Conservation (phyloP, 108 stramenopile species). For the Parietichytrium sp. region DNA sequence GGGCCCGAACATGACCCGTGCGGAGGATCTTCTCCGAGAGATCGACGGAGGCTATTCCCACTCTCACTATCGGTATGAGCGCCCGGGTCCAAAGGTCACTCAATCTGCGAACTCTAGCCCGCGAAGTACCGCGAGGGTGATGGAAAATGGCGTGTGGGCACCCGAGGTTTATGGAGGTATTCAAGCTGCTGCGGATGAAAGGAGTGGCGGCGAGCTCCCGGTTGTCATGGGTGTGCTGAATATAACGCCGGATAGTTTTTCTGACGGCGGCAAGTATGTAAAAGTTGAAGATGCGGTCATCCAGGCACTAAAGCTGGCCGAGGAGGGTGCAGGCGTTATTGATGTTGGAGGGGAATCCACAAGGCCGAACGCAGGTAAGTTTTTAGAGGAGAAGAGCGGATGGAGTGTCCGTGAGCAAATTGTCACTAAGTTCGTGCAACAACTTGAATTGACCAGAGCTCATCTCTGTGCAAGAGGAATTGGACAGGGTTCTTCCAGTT, state of each 20-base stretch:
- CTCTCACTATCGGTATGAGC: too few species aligned
- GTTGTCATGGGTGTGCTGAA: conserved; percentile 93
- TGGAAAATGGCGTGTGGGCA: background rate
- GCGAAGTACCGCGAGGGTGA: background rate
- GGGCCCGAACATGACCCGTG: background rate
- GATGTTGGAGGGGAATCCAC: conserved; percentile 97
- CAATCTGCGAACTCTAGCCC: background rate
- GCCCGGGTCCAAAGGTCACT: too few species aligned
- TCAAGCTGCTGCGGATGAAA: conserved; percentile 34
- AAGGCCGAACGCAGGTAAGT: conserved; percentile 77
- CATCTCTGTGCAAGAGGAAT: conserved; percentile 72
- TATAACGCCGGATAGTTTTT: conserved; percentile 92
- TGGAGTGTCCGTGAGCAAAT: background rate
- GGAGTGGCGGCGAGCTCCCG: conserved; percentile 60
- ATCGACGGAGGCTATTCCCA: too few species aligned
- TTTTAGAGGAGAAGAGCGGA: too few species aligned
- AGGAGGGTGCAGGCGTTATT: conserved; percentile 81
- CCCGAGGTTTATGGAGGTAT: background rate
- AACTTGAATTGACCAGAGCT: conserved; percentile 49
- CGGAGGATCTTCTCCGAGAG: conserved; percentile 57
- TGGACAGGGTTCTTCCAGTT: conserved; percentile 76
- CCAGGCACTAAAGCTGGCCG: conserved; percentile 72
- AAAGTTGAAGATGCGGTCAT: conserved; percentile 64
- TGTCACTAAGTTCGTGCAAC: background rate
- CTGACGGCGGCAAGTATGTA: conserved; percentile 79